Conservation (phyloP, 192 early-diverging fungal species). For the Backusella macrospora region DNA sequence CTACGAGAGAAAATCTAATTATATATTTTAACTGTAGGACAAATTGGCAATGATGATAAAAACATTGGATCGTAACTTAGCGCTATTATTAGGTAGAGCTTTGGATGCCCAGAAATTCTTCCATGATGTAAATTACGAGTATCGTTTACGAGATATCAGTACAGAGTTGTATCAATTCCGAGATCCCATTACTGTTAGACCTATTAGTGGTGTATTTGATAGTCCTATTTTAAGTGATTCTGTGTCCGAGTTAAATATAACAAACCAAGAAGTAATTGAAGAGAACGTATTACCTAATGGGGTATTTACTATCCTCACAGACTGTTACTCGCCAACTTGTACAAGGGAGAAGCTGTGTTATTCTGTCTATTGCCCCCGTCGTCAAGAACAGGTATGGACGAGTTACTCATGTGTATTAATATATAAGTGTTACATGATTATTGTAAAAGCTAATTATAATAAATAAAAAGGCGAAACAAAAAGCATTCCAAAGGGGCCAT, state of each 20-base stretch:
- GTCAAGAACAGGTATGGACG: slow-evolving; percentile 60
- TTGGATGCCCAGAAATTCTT: slow-evolving; percentile 90
- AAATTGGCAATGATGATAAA: slow-evolving; percentile 77
- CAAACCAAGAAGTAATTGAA: slow-evolving; percentile 4
- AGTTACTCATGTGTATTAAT: background rate
- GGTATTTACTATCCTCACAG: slow-evolving; percentile 86
- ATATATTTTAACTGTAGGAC: slow-evolving; percentile 53
- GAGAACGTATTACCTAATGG: slow-evolving; percentile 67
- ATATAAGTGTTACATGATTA: too few relatives aligned
- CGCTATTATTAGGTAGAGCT: slow-evolving; percentile 83
- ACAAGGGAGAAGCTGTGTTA: slow-evolving; percentile 82
- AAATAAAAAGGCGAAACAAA: slow-evolving; percentile 8
- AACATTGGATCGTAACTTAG: slow-evolving; percentile 85
- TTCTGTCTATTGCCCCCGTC: slow-evolving; percentile 82
- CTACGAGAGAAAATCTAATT: slow-evolving; percentile 4
- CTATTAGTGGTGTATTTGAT: background rate
- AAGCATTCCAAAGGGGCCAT: background rate
- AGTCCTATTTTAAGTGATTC: background rate
- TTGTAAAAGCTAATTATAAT: background rate
- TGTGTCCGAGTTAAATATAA: background rate
- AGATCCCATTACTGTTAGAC: slow-evolving; percentile 36
- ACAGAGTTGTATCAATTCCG: slow-evolving; percentile 84
- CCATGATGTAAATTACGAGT: slow-evolving; percentile 89
- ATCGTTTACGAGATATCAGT: slow-evolving; percentile 78
- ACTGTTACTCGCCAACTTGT: slow-evolving; percentile 96